Evolutionary conservation across 2,329 filamentous ascomycete species (phyloP), one percentile per base, ranked within the genome.

Genomic region (Trichocomaceae sp.): DNA sequence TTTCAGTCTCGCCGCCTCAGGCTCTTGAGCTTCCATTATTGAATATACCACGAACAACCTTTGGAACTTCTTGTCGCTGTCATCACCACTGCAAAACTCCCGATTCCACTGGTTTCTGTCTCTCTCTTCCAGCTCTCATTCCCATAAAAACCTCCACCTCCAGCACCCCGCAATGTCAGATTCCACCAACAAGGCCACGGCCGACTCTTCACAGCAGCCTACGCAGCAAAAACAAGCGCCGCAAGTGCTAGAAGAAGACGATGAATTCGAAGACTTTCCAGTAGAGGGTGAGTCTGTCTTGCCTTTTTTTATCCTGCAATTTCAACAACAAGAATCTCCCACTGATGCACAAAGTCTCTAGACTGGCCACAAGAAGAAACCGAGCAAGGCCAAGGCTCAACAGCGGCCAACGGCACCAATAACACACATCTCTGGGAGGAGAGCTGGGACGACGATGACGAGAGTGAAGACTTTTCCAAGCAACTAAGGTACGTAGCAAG

Each of bases 361-460:
- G 93, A 97, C 75, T 99, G 93, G 93, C 80, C 85, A 52, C 85
- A 90, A 72, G 90, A 96, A 69, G 91, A 96, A 69, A 89, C 89
- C 58, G 90, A 96, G 69, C 69, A 71, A 49, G 61, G 86, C 85
- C 54, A 87, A 57, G 55, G 66, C 46, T 54, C 65, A 56, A 60
- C 42, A 23, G 41, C 52, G 33, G 23, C 69, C 52, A 68, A 69
- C 59, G 83, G 79, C 58, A 83, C 77, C 63, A 85, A 85, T 66
- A 83, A 85, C 66, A 83, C 85, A 71, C 91, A 97, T 76, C 79
- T 99, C 53, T 99, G 93, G 93, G 93, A 99, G 75, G 93, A 99
- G 80, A 96, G 90, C 79, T 99, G 93, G 93, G 93, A 99, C 69
- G 93, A 99, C 68, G 92, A 97, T 71, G 93, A 97, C 75, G 93